These are phyloP conservation scores for Trichoderma sp. DNA, from an alignment of 2,329 filamentous ascomycete genomes.

Conservation along the genomic window DNA sequence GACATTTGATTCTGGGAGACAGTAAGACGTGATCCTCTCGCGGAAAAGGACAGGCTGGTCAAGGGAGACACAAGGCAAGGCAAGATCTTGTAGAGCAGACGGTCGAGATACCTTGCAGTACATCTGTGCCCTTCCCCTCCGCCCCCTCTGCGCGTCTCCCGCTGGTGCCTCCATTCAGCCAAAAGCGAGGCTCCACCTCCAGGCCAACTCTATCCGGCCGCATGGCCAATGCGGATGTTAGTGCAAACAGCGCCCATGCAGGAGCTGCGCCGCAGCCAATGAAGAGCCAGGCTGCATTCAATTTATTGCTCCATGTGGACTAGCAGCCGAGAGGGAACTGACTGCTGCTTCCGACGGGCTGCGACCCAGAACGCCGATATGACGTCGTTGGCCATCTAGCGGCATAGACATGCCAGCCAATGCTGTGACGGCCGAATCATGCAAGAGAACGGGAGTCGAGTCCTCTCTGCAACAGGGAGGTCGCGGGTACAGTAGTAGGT, in stretches of 20 bases:
- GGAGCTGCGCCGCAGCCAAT: slow-evolving; percentile 4
- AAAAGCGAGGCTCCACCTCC: slow-evolving; percentile 21
- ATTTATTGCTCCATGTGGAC: slow-evolving; percentile 18
- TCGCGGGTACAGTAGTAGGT: no score
- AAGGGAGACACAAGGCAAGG: not conserved
- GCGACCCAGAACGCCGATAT: slow-evolving; percentile 15
- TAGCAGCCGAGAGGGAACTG: not conserved
- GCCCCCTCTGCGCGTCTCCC: not conserved
- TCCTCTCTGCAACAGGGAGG: no score
- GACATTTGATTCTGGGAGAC: not conserved
- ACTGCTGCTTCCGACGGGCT: slow-evolving; percentile 23
- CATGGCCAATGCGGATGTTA: slow-evolving; percentile 24
- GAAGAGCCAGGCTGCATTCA: not conserved
- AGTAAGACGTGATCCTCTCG: slow-evolving; percentile 11
- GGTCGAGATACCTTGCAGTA: slow-evolving; percentile 8
- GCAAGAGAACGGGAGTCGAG: not conserved
- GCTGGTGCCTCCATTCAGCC: slow-evolving; percentile 23
- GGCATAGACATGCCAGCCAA: slow-evolving; percentile 21
- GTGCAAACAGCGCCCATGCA: slow-evolving; percentile 4
- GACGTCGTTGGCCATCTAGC: slow-evolving; percentile 23
- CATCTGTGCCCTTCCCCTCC: not conserved
- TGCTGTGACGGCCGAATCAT: slow-evolving; percentile 19
- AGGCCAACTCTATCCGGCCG: slow-evolving; percentile 24
- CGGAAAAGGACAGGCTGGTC: slow-evolving; percentile 1
- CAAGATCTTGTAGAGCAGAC: not conserved